These are phyloP conservation scores for Acer saccharum DNA, from an alignment of 345 rosid genomes.

Conservation along the genomic window DNA sequence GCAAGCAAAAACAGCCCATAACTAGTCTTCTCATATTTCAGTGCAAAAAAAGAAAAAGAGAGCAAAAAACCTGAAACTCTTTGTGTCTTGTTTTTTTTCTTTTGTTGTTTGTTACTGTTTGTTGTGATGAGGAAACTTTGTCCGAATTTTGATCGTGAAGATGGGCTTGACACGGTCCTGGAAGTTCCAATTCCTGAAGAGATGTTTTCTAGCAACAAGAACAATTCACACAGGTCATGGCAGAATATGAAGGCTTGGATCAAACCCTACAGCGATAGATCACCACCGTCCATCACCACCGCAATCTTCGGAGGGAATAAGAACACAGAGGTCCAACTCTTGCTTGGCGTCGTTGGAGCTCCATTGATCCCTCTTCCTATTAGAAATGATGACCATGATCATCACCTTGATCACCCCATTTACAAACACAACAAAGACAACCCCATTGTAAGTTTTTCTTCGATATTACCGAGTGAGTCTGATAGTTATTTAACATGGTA, in stretches of 20 bases:
- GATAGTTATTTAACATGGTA: too few relatives aligned
- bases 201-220: slow-evolving; percentile 50
- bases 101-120: not conserved
- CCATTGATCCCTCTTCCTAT: slow-evolving; percentile 90
- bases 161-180: slow-evolving; percentile 91
- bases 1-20: slow-evolving; percentile 14
- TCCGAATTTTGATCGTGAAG: slow-evolving; percentile 82
- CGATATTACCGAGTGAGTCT: too few relatives aligned
- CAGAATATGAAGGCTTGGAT: slow-evolving; percentile 84
- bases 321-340: slow-evolving; percentile 80
- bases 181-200: slow-evolving; percentile 98
- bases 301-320: slow-evolving; percentile 53
- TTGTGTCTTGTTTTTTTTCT: not conserved
- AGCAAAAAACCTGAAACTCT: not conserved
- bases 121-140: slow-evolving; percentile 87
- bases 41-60: not conserved
- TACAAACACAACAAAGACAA: slow-evolving; percentile 50
- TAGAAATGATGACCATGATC: slow-evolving; percentile 23
- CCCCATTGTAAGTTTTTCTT: slow-evolving; percentile 56
- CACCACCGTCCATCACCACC: slow-evolving; percentile 35
- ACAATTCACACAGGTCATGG: slow-evolving; percentile 49
- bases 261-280: slow-evolving; percentile 41
- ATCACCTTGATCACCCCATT: slow-evolving; percentile 30
- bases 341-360: slow-evolving; percentile 93
- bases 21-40: slow-evolving; percentile 9